Evolutionary conservation across 768 basidiomycete genomes (phyloP).

Genomic region (Mycena polygramma): DNA sequence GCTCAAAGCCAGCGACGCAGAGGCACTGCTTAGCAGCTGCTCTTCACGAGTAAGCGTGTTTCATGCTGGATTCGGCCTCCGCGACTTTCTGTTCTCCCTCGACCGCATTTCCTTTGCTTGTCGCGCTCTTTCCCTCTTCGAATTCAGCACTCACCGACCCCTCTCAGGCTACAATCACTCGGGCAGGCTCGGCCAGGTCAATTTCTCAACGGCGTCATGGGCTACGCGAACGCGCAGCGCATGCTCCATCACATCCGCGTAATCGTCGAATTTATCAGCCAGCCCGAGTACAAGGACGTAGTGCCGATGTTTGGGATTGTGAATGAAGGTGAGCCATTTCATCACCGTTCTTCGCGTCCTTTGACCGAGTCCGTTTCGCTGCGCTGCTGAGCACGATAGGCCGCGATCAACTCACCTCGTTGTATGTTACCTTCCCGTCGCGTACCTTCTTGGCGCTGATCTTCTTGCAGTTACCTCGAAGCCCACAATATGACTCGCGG

Average conservation of each 20-base stretch:
- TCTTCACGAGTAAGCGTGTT: too few species aligned
- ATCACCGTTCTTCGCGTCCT: too few species aligned
- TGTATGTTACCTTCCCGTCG: conserved; percentile 56
- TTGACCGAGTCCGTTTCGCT: too few species aligned
- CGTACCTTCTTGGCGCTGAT: conserved; percentile 48
- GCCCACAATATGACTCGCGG: conserved; percentile 65
- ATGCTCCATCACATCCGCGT: conserved; percentile 73
- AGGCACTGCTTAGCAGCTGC: too few species aligned
- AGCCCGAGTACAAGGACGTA: conserved; percentile 67
- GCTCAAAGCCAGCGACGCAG: too few species aligned
- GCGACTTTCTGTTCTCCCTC: too few species aligned
- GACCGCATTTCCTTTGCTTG: too few species aligned
- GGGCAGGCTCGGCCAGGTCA: conserved; percentile 64
- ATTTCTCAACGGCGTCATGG: conserved; percentile 73
- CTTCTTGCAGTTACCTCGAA: conserved; percentile 56
- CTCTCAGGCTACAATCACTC: conserved; percentile 52
- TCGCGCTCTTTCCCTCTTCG: too few species aligned
- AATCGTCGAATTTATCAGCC: conserved; percentile 73
- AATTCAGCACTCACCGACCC: background rate
- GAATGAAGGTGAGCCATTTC: too few species aligned
- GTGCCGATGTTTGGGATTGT: conserved; percentile 64
- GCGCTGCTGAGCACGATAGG: conserved; percentile 60
- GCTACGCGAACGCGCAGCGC: conserved; percentile 78
- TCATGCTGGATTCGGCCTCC: too few species aligned
- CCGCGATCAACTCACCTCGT: conserved; percentile 55